Conservation (phyloP, 768 basidiomycete species). For the Galerina marginata region DNA sequence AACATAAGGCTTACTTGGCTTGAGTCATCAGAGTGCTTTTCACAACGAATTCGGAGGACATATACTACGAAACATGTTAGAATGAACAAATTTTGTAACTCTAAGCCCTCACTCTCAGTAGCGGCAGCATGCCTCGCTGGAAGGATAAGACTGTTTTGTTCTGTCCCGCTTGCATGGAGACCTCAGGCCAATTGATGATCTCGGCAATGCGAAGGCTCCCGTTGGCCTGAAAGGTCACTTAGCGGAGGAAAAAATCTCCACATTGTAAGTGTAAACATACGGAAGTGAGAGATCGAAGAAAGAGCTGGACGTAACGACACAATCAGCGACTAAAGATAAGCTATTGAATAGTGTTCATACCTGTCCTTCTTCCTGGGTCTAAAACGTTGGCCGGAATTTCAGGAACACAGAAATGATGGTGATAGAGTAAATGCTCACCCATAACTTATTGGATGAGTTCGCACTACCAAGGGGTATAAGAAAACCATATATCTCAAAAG, state of each 20-base stretch:
- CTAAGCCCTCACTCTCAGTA: slow-evolving; percentile 48
- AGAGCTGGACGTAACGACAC: neutral
- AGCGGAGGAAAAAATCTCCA: slow-evolving; percentile 1
- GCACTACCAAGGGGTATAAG: slow-evolving; percentile 42
- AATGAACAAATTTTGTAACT: neutral
- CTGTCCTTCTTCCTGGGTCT: slow-evolving; percentile 15
- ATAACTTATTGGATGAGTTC: slow-evolving; percentile 39
- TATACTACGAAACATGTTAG: slow-evolving; percentile 43
- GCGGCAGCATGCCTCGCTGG: slow-evolving; percentile 57
- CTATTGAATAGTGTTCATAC: neutral
- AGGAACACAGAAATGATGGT: neutral
- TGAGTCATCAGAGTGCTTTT: slow-evolving; percentile 57
- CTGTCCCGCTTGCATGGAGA: slow-evolving; percentile 45
- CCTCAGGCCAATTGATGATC: slow-evolving; percentile 49
- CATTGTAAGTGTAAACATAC: slow-evolving; percentile 1
- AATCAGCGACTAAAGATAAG: no score
- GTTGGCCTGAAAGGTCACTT: slow-evolving; percentile 51
- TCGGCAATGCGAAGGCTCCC: slow-evolving; percentile 56
- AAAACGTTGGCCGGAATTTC: neutral
- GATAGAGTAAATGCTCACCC: slow-evolving; percentile 39
- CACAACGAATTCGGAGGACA: slow-evolving; percentile 62
- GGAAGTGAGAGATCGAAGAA: slow-evolving; percentile 7
- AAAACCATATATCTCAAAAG: slow-evolving; percentile 54
- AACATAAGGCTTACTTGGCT: slow-evolving; percentile 49
- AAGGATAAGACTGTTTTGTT: slow-evolving; percentile 52